phyloP scores from a whole-genome alignment of 2,329 filamentous ascomycete species.

The Phyllosticta citrichinensis region DNA sequence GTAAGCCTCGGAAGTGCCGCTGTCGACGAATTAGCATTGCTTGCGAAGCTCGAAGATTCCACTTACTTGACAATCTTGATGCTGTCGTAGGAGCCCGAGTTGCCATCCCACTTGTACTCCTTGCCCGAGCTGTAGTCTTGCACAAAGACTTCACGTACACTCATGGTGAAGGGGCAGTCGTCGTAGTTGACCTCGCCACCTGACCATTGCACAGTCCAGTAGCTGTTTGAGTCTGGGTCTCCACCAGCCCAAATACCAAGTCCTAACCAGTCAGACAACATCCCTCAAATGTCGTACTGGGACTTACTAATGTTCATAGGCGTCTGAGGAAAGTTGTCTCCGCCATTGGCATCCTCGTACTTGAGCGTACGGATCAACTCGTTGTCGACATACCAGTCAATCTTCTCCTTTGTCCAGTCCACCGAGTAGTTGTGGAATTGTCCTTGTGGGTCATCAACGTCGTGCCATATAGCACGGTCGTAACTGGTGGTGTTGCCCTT shows the following conservation, averaged over 20 bases:
- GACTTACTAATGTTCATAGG: constrained; percentile 51
- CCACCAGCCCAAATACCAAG: constrained; percentile 59
- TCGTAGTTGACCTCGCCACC: constrained; percentile 59
- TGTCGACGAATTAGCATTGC: constrained; percentile 2
- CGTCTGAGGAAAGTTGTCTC: constrained; percentile 58
- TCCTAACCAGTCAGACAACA: constrained; percentile 31
- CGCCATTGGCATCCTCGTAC: constrained; percentile 48
- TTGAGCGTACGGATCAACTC: constrained; percentile 50
- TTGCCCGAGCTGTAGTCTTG: constrained; percentile 47
- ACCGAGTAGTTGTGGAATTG: constrained; percentile 37
- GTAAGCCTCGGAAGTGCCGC: constrained; percentile 27
- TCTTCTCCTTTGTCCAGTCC: constrained; percentile 55
- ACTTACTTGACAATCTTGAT: constrained; percentile 38
- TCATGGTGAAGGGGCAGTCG: constrained; percentile 62
- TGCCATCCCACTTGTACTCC: constrained; percentile 56
- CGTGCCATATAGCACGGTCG: constrained; percentile 34
- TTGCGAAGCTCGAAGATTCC: neutral
- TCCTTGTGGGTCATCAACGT: constrained; percentile 22
- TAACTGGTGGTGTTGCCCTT: constrained; percentile 45
- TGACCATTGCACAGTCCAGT: constrained; percentile 41
- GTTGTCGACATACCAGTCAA: constrained; percentile 58
- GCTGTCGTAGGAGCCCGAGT: constrained; percentile 48
- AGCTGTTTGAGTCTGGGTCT: constrained; percentile 33
- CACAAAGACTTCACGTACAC: constrained; percentile 51
- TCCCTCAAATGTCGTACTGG: neutral